Evolutionary conservation across 176 grass and related monocot species (phyloP).

Genomic region (Coix lacrymajobi): DNA sequence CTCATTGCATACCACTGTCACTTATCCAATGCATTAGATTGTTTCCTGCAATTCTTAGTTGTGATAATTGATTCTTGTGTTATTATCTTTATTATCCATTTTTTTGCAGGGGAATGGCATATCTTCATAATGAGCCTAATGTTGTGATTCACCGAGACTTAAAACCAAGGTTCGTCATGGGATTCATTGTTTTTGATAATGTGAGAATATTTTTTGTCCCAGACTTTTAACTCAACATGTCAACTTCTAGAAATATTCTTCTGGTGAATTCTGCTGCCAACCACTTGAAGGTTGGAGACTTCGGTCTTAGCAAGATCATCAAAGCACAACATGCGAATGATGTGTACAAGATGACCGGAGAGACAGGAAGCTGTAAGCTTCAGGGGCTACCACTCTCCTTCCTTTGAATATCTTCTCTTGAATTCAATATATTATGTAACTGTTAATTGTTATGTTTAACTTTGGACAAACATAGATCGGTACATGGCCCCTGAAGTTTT

Average conservation of each 20-base stretch:
- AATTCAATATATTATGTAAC: neutral
- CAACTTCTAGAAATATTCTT: constrained; percentile 84
- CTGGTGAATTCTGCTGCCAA: constrained; percentile 90
- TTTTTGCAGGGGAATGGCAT: constrained; percentile 86
- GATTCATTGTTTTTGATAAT: constrained; percentile 23
- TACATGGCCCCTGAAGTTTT: constrained; percentile 99
- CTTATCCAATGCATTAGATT: neutral
- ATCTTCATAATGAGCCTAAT: constrained; percentile 99
- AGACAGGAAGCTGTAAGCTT: constrained; percentile 97
- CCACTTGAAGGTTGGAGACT: constrained; percentile 98
- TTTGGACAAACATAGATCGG: constrained; percentile 48
- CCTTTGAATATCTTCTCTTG: constrained; percentile 13
- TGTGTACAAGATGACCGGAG: constrained; percentile 97
- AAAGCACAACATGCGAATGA: constrained; percentile 88
- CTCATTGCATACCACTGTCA: neutral
- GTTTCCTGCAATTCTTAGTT: neutral
- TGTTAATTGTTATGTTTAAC: constrained; percentile 2
- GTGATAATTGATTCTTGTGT: neutral
- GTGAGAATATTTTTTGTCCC: neutral
- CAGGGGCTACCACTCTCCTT: constrained; percentile 1
- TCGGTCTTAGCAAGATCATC: constrained; percentile 97
- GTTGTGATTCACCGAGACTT: constrained; percentile 96
- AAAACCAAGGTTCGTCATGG: constrained; percentile 70
- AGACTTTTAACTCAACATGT: constrained; percentile 29
- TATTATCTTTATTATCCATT: constrained; percentile 14